phyloP scores from a whole-genome alignment of 2,329 filamentous ascomycete species.

The Truncatella angustata region DNA sequence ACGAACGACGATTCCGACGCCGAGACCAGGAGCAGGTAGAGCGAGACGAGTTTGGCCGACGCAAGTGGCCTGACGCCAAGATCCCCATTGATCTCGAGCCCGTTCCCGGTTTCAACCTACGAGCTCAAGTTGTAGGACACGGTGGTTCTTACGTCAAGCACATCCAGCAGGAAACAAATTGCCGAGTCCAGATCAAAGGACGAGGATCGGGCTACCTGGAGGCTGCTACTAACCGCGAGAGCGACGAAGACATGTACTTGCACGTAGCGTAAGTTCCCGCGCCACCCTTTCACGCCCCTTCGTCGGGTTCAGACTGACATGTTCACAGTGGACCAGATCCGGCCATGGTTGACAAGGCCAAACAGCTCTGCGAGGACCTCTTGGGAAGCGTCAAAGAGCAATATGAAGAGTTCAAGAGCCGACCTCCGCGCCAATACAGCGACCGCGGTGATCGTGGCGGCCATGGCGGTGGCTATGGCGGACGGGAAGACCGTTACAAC shows the following conservation, averaged over 20 bases:
- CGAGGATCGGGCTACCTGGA: constrained; percentile 94
- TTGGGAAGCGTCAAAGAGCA: constrained; percentile 83
- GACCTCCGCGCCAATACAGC: constrained; percentile 67
- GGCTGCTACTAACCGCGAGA: constrained; percentile 81
- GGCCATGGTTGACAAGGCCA: constrained; percentile 80
- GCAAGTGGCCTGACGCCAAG: constrained; percentile 98
- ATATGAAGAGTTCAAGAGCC: constrained; percentile 87
- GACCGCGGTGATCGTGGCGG: constrained; percentile 41
- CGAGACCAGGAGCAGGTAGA: constrained; percentile 80
- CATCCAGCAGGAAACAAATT: constrained; percentile 92
- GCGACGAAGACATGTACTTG: constrained; percentile 94
- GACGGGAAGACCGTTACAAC: constrained; percentile 25
- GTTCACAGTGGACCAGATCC: constrained; percentile 74
- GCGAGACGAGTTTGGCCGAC: constrained; percentile 85
- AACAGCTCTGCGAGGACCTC: constrained; percentile 84
- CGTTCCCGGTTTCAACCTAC: constrained; percentile 90
- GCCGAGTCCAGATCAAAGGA: constrained; percentile 97
- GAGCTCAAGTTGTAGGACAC: constrained; percentile 92
- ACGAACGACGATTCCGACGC: constrained; percentile 87
- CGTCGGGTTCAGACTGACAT: constrained; percentile 27
- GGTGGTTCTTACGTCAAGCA: constrained; percentile 97
- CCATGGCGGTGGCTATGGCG: constrained; percentile 37
- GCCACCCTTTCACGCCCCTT: neutral
- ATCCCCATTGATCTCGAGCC: constrained; percentile 90
- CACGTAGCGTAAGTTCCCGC: constrained; percentile 78